Percentiles rank a stretch among this genome's conserved stretches.
phyloP scores from a whole-genome alignment of 2,329 filamentous ascomycete genomes.

The Arthroderma sp. region DNA sequence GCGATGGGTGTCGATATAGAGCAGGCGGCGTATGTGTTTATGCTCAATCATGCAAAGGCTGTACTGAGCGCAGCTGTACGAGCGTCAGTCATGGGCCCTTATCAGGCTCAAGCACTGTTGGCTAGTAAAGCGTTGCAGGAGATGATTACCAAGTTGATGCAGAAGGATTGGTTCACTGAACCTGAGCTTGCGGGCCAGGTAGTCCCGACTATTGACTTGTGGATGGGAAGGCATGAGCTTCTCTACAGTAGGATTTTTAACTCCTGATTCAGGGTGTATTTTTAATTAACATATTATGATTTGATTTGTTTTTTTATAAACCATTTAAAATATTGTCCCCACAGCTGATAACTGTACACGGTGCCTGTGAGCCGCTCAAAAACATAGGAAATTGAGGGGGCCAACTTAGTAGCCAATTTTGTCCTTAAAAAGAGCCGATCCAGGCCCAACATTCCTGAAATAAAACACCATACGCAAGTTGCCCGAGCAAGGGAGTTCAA shows the following conservation, averaged over 20 bases:
- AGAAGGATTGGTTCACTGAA: constrained; percentile 33
- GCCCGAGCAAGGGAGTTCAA: too few species aligned
- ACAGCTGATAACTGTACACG: too few species aligned
- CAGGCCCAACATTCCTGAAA: too few species aligned
- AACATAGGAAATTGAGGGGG: too few species aligned
- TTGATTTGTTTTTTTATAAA: too few species aligned
- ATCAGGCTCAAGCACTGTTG: constrained; percentile 48
- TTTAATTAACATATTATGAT: too few species aligned
- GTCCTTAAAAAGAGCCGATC: too few species aligned
- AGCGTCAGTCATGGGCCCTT: constrained; percentile 52
- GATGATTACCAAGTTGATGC: constrained; percentile 38
- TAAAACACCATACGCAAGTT: too few species aligned
- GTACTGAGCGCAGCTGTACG: constrained; percentile 50
- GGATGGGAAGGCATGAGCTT: constrained; percentile 52
- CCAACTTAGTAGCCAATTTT: too few species aligned
- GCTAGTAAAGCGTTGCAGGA: constrained; percentile 40
- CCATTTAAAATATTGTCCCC: too few species aligned
- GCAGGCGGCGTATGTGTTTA: constrained; percentile 47
- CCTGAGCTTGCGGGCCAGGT: constrained; percentile 47
- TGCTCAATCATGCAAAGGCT: constrained; percentile 52
- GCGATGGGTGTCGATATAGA: constrained; percentile 40
- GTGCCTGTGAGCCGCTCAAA: too few species aligned
- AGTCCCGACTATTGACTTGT: constrained; percentile 50
- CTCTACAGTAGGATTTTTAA: constrained; percentile 57
- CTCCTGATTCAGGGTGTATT: constrained; percentile 30